phyloP scores from a whole-genome alignment of 805 yeast species.

The Ogataea minuta region DNA sequence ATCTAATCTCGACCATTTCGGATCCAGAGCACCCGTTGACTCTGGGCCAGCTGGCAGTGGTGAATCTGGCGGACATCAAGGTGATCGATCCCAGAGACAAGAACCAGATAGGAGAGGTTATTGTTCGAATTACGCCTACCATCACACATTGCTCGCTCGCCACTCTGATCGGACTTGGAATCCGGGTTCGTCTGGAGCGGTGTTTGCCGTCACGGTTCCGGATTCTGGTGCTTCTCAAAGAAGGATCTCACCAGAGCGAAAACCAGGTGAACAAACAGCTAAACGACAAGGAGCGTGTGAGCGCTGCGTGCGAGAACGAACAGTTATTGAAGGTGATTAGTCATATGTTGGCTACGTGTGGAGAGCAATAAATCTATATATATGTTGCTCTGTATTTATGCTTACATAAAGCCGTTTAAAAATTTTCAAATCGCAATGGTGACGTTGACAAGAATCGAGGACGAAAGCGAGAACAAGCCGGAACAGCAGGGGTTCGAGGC shows the following conservation, averaged over 20 bases:
- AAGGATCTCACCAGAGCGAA: slow-evolving; percentile 95
- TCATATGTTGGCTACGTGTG: slow-evolving; percentile 86
- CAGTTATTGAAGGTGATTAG: slow-evolving; percentile 88
- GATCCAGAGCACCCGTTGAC: slow-evolving; percentile 98
- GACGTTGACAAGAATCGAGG: slow-evolving; percentile 70
- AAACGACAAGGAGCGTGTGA: slow-evolving; percentile 95
- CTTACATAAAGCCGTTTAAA: no score
- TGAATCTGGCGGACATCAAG: slow-evolving; percentile 75
- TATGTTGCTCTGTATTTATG: no score
- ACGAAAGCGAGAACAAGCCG: slow-evolving; percentile 36
- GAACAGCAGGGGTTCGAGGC: slow-evolving; percentile 30
- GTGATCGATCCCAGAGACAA: slow-evolving; percentile 58
- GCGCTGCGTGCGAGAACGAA: slow-evolving; percentile 97
- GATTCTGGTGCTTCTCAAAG: slow-evolving; percentile 73
- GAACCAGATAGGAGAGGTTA: slow-evolving; percentile 65
- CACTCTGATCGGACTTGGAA: slow-evolving; percentile 91
- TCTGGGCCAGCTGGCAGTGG: slow-evolving; percentile 91
- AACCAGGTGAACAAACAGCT: slow-evolving; percentile 93
- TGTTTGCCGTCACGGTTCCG: slow-evolving; percentile 83
- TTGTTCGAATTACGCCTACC: slow-evolving; percentile 90
- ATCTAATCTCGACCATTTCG: slow-evolving; percentile 77
- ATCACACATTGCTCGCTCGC: slow-evolving; percentile 97
- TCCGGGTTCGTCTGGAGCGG: slow-evolving; percentile 86
- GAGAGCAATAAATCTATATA: no score
- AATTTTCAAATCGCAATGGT: slow-evolving; percentile 50